Evolutionary conservation across 2,329 filamentous ascomycete genomes (phyloP), one percentile per base, ranked within the genome.

Genomic region (Trichoderma simmonsii): DNA sequence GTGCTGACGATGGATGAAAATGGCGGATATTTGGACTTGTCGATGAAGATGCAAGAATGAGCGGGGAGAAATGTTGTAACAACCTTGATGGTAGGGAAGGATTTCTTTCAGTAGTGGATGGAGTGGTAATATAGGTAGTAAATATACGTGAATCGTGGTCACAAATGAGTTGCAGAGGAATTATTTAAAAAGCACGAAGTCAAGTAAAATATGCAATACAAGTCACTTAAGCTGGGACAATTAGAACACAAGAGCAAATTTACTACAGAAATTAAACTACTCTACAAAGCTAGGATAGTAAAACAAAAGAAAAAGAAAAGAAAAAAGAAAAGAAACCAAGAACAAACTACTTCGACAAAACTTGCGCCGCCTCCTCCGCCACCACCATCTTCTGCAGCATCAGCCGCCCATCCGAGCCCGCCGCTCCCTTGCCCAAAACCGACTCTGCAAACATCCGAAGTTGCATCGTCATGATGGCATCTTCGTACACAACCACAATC

Each of bases 351-450:
- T 56, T 56, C 14, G 14, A 48, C 48, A 21, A 24, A 11, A 48
- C 14, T 56, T 43, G 62, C n/a, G 54, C 62, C 24, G 18, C n/a
- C 18, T 48, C 61, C 62, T 71, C 70, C 9, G n/a, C 28, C 62
- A 51, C 36, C n/a, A 54, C 60, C 70, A 71, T 71, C 62, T 60
- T 51, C 51, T 65, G 34, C n/a, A 32, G 34, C 34, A 71, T 24
- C 54, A 61, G 21, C 62, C 30, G 36, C 21, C 56, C 63, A 34
- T 67, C 34, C 30, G 63, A 43, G 6, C 61, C 43, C 11, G 70
- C 70, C 2, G 70, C n/a, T 6, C 56, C 54, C 24, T 15, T 48
- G 4, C 70, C 63, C 18, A 21, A 54, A 36, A 67, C 70, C 15
- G 63, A 36, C 39, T 71, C 63, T 21, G 36, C 63, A 39, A 67